Evolutionary conservation across 2,329 filamentous ascomycete genomes (phyloP), one percentile per base, ranked within the genome.

Genomic region (Teratosphaeria pseudoeucalypti): DNA sequence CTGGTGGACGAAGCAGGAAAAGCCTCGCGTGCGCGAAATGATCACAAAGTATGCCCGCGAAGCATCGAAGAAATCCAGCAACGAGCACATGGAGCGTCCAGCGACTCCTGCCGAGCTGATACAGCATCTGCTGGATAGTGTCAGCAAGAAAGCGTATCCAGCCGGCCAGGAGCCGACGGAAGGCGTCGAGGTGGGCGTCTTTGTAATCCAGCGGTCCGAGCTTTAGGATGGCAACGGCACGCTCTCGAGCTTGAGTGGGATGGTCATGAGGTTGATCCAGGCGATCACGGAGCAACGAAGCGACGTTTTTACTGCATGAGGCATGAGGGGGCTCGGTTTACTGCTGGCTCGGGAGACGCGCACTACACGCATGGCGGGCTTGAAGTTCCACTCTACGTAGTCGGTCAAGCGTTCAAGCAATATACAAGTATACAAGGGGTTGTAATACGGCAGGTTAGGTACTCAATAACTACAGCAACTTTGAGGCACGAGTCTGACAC

Each of bases 1-100:
- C 59, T 86, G 83, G 84, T 86, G 82, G 76, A 79, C 83, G 54
- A 82, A 84, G 66, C 84, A 87, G 67, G 84, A 86, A 68, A 83
- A 83, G 65, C 75, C 79, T 11, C 77, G 83, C 14, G 79, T 86
- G 56, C 78, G 82, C 61, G 79, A 81, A 34, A 74, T 79, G 6
- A 71, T 79, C 56, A 75, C 71, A 16, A 74, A 72, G 39, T 77
- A 75, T 63, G 77, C 77, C 57, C 74, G 75, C 39, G 75, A 76
- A 59, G 73, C 75, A 23, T 72, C 75, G 58, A 74, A 73, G 64
- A 72, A 75, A 43, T 66, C 66, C 60, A 71, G 67, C 58, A 70
- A 71, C 60, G 63, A 65, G 56, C 64, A 73, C 55, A 62, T 70
- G 27, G 68, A 71, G 16, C 64, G 67, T 54, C 62, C 68, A 12